Evolutionary conservation across 2,329 filamentous ascomycete species (phyloP).

Genomic region (Delphinella strobiligena): DNA sequence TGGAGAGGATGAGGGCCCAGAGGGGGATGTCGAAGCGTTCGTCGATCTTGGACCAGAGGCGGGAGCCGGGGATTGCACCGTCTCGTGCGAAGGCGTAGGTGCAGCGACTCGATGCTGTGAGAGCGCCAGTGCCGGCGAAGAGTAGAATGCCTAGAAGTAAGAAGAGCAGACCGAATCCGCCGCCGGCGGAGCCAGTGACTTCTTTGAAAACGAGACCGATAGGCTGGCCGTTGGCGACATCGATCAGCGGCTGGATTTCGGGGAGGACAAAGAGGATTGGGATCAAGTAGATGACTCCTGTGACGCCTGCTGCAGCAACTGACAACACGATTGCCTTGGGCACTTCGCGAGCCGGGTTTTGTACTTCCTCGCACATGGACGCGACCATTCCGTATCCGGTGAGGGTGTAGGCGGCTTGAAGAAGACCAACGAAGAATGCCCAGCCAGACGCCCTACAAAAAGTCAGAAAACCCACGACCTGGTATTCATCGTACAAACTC

Average conservation of each 20-base stretch:
- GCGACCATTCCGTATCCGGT: conserved; percentile 62
- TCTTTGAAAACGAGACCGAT: conserved; percentile 66
- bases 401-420: conserved; percentile 52
- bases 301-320: conserved; percentile 53
- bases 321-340: conserved; percentile 60
- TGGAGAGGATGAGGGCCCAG: conserved; percentile 56
- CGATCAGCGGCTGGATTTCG: conserved; percentile 49
- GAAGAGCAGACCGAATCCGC: conserved; percentile 51
- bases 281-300: conserved; percentile 55
- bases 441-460: conserved; percentile 42
- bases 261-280: conserved; percentile 68
- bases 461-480: too few relatives aligned
- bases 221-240: conserved; percentile 59
- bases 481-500: conserved; percentile 16
- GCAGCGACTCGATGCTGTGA: conserved; percentile 61
- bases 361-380: conserved; percentile 61
- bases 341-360: conserved; percentile 55
- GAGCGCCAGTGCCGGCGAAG: conserved; percentile 62
- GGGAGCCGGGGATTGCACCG: conserved; percentile 51
- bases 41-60: conserved; percentile 22
- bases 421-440: conserved; percentile 60
- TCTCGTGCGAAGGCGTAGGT: conserved; percentile 65
- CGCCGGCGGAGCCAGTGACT: conserved; percentile 55
- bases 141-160: conserved; percentile 61
- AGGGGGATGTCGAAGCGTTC: conserved; percentile 56